These are phyloP conservation scores for Lasiosphaeriaceae sp. DNA, from an alignment of 495 filamentous ascomycete genomes.

Conservation along the genomic window DNA sequence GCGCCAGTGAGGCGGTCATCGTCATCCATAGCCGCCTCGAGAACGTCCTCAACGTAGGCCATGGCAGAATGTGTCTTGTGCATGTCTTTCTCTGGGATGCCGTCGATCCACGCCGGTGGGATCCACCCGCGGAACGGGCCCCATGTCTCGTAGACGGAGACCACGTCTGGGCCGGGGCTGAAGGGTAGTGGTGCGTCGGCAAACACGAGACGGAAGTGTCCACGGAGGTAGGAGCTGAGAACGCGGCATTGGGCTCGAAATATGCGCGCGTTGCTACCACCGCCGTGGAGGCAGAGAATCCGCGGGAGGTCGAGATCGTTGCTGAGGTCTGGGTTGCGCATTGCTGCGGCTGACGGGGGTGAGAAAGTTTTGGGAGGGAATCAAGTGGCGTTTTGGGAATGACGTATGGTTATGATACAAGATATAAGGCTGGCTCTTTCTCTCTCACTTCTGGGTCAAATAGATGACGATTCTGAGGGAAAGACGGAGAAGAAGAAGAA, in stretches of 20 bases:
- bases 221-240: constrained; percentile 39
- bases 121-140: constrained; percentile 60
- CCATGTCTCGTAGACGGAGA: constrained; percentile 49
- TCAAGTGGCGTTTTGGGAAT: no score
- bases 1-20: constrained; percentile 31
- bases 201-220: constrained; percentile 56
- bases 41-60: constrained; percentile 6
- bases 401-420: no score
- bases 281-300: constrained; percentile 66
- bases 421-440: no score
- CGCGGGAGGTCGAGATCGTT: constrained; percentile 45
- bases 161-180: constrained; percentile 46
- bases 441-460: no score
- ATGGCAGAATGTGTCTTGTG: constrained; percentile 14
- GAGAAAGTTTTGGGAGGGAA: no score
- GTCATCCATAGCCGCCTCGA: constrained; percentile 37
- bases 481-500: no score
- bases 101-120: constrained; percentile 39
- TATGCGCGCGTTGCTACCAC: constrained; percentile 58
- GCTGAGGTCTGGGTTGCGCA: no score
- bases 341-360: no score
- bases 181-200: constrained; percentile 55
- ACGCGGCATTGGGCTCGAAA: constrained; percentile 57
- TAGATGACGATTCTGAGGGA: no score
- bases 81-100: constrained; percentile 41